phyloP scores from a whole-genome alignment of 495 filamentous ascomycete species.

The Trichoderma reesei region DNA sequence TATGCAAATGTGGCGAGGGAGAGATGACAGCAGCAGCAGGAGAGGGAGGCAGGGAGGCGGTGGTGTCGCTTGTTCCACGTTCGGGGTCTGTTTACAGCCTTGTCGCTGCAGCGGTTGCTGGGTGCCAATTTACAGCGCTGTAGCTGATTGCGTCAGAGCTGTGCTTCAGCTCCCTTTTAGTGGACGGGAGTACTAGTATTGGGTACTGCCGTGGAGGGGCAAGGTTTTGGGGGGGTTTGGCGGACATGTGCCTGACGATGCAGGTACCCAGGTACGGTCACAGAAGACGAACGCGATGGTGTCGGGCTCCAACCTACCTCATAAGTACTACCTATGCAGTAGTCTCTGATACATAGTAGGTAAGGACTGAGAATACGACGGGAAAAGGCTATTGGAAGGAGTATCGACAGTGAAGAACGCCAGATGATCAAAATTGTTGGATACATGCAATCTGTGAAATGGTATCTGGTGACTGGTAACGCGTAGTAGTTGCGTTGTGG shows the following conservation, averaged over 20 bases:
- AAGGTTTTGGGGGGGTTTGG: background rate
- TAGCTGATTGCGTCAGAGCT: background rate
- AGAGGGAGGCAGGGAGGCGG: slow-evolving; percentile 4
- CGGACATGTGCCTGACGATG: background rate
- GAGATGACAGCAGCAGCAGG: too few species aligned
- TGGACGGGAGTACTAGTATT: background rate
- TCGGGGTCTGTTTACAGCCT: slow-evolving; percentile 9
- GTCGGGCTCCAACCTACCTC: too few species aligned
- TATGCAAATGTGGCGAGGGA: background rate
- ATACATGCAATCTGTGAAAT: too few species aligned
- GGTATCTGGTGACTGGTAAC: too few species aligned
- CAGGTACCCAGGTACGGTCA: background rate
- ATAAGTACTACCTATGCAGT: too few species aligned
- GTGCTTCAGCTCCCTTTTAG: background rate
- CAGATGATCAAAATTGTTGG: too few species aligned
- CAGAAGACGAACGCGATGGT: background rate
- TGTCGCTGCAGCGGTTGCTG: slow-evolving; percentile 1
- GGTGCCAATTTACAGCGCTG: background rate
- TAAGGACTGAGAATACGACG: too few species aligned
- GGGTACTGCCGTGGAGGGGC: background rate
- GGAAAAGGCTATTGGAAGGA: too few species aligned
- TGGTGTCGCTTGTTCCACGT: background rate
- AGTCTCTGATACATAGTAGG: too few species aligned
- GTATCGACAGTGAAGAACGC: too few species aligned
- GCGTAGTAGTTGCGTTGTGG: too few species aligned